Evolutionary conservation across 2,329 filamentous ascomycete species (phyloP).

Genomic region (Diaporthe sp.): DNA sequence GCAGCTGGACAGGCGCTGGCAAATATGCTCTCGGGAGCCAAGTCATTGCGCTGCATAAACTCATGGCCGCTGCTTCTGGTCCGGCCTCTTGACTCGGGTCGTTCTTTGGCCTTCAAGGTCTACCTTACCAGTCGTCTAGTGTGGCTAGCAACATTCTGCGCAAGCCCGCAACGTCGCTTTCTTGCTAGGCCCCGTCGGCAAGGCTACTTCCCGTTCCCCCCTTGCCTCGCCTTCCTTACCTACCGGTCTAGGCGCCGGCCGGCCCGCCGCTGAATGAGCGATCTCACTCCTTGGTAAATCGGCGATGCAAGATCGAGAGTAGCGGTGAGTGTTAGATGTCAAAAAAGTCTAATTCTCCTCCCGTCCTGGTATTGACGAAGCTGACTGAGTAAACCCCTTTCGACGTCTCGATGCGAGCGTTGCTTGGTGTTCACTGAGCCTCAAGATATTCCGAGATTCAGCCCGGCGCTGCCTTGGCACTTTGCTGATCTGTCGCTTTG

Average conservation of each 20-base stretch:
- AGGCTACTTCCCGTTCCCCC: constrained; percentile 23
- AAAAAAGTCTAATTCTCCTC: constrained; percentile 15
- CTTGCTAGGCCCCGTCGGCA: constrained; percentile 24
- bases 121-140: neutral
- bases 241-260: constrained; percentile 7
- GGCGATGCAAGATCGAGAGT: constrained; percentile 30
- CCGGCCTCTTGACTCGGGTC: constrained; percentile 17
- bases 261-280: constrained; percentile 18
- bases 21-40: constrained; percentile 19
- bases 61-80: constrained; percentile 25
- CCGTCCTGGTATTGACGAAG: neutral
- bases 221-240: neutral
- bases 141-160: neutral
- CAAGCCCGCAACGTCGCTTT: neutral
- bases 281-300: constrained; percentile 20
- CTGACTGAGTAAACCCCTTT: neutral
- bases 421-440: neutral
- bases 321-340: constrained; percentile 25
- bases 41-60: constrained; percentile 21
- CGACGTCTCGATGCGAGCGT: neutral
- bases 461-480: neutral
- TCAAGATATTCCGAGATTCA: neutral
- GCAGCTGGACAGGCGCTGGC: constrained; percentile 1
- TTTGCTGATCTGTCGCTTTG: neutral
- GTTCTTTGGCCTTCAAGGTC: neutral